phyloP scores from a whole-genome alignment of 768 basidiomycete genomes.

The Rhodosporidiobolus odoratus region DNA sequence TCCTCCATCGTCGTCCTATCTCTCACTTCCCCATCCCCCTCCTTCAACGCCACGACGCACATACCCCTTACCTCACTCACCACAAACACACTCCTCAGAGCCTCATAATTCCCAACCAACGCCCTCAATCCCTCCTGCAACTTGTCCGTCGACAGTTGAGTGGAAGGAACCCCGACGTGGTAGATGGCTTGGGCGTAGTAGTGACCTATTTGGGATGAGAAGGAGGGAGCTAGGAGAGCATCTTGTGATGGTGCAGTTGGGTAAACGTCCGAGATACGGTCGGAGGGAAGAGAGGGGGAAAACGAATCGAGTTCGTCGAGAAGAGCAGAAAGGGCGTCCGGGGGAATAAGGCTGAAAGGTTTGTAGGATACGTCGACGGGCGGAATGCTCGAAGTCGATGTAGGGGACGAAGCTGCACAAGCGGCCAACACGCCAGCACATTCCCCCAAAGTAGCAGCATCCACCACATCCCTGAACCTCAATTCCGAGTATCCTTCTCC shows the following conservation, averaged over 20 bases:
- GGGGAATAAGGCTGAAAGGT: conserved; percentile 19
- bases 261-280: conserved; percentile 24
- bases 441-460: conserved; percentile 12
- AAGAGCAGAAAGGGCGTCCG: not conserved
- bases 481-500: not conserved
- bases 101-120: conserved; percentile 24
- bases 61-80: conserved; percentile 10
- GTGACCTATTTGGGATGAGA: conserved; percentile 23
- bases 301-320: conserved; percentile 8
- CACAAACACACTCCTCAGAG: conserved; percentile 25
- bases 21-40: conserved; percentile 23
- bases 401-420: not conserved
- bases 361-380: not conserved
- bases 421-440: conserved; percentile 18
- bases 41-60: conserved; percentile 5
- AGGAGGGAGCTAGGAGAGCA: conserved; percentile 31
- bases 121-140: conserved; percentile 4
- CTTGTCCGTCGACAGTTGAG: not conserved
- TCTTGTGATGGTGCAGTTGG: conserved; percentile 35
- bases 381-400: not conserved
- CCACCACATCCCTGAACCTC: conserved; percentile 20
- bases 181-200: conserved; percentile 39
- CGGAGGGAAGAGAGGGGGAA: not conserved
- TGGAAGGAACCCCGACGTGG: not conserved
- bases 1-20: not conserved